phyloP scores from a whole-genome alignment of 2,329 filamentous ascomycete species.

The Colletotrichum sp. region DNA sequence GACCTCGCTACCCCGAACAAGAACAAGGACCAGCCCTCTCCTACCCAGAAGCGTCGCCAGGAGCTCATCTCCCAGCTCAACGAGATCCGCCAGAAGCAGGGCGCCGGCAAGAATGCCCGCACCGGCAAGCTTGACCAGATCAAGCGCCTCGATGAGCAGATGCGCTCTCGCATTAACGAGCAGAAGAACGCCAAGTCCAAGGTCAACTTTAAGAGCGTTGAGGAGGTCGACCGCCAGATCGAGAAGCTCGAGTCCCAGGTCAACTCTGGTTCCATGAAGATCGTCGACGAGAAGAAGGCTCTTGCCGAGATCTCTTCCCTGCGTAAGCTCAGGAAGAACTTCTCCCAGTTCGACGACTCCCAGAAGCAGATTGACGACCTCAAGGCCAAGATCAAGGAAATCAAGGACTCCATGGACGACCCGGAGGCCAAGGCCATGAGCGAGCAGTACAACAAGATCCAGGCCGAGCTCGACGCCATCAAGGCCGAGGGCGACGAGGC shows the following conservation, averaged over 20 bases:
- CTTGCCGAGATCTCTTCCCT: slow-evolving; percentile 82
- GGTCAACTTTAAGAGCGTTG: slow-evolving; percentile 83
- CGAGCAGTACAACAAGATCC: slow-evolving; percentile 84
- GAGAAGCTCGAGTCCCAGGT: slow-evolving; percentile 82
- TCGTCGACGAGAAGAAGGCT: slow-evolving; percentile 97
- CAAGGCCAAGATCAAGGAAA: slow-evolving; percentile 84
- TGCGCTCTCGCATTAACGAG: slow-evolving; percentile 84
- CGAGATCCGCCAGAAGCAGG: slow-evolving; percentile 86
- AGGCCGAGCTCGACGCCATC: slow-evolving; percentile 86
- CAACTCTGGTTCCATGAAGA: slow-evolving; percentile 87
- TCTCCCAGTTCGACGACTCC: slow-evolving; percentile 80
- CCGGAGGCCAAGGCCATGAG: slow-evolving; percentile 88
- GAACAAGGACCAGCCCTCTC: slow-evolving; percentile 79
- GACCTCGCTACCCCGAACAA: slow-evolving; percentile 78
- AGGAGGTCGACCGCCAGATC: slow-evolving; percentile 88
- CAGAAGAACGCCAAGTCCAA: slow-evolving; percentile 85
- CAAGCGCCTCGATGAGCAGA: slow-evolving; percentile 87
- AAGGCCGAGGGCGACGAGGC: slow-evolving; percentile 91
- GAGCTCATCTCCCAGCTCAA: slow-evolving; percentile 84
- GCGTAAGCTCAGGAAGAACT: slow-evolving; percentile 90
- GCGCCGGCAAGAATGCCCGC: slow-evolving; percentile 83
- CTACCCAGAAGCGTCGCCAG: slow-evolving; percentile 80
- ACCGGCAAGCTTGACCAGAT: slow-evolving; percentile 84
- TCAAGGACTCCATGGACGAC: slow-evolving; percentile 89
- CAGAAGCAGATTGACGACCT: slow-evolving; percentile 91